These are phyloP conservation scores for Starmerella floricola DNA, from an alignment of 805 yeast genomes.

Conservation along the genomic window DNA sequence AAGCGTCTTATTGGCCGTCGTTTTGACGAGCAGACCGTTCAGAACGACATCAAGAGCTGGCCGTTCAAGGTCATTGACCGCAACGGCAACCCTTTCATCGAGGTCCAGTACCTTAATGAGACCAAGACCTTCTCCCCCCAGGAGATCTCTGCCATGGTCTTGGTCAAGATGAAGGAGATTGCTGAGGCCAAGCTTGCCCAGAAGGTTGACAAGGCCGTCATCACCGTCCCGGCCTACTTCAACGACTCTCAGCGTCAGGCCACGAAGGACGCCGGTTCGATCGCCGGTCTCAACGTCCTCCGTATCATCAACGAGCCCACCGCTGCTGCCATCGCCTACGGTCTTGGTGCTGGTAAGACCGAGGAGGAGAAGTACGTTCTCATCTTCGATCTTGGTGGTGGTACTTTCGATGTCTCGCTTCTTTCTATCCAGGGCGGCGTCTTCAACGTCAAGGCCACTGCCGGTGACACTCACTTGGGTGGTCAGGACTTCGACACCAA, in stretches of 20 bases:
- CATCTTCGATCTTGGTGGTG: conserved; percentile 94
- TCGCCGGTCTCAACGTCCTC: conserved; percentile 72
- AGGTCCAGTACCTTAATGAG: conserved; percentile 75
- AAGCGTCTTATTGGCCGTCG: conserved; percentile 92
- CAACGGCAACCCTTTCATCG: conserved; percentile 67
- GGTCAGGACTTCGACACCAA: conserved; percentile 98
- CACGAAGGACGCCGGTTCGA: conserved; percentile 79
- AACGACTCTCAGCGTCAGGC: conserved; percentile 86
- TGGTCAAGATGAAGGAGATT: conserved; percentile 74
- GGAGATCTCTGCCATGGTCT: conserved; percentile 88
- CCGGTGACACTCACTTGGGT: conserved; percentile 99
- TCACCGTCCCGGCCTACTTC: conserved; percentile 81
- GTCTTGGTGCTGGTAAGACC: conserved; percentile 80
- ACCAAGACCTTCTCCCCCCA: conserved; percentile 82
- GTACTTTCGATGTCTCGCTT: conserved; percentile 92
- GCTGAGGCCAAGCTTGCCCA: conserved; percentile 76
- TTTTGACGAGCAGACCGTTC: conserved; percentile 70
- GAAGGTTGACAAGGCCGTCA: conserved; percentile 70
- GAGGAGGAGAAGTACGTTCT: conserved; percentile 76
- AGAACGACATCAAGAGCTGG: conserved; percentile 86
- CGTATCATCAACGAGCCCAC: conserved; percentile 87
- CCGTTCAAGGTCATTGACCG: conserved; percentile 71
- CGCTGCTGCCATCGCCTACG: conserved; percentile 96
- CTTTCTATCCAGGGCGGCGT: conserved; percentile 91
- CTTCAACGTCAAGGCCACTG: conserved; percentile 92